Conservation (phyloP, 257 asterid species). For the Solanum rostratum region DNA sequence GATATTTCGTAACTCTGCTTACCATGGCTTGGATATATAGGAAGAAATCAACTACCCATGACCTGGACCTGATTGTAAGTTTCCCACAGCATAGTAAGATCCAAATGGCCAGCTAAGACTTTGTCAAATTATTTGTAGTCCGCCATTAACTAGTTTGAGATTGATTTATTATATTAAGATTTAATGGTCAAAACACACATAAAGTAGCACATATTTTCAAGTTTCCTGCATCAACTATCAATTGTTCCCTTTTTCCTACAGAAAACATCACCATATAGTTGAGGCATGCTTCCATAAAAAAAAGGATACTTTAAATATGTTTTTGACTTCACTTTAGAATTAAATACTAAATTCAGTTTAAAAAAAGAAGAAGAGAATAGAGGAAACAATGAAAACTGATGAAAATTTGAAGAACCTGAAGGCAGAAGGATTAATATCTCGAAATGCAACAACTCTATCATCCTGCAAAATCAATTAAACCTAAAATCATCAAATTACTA, state of each 20-base stretch:
- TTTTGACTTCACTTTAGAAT: not conserved
- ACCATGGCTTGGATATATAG: not conserved
- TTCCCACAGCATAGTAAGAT: not conserved
- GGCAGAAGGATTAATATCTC: conserved; percentile 71
- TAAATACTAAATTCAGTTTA: not conserved
- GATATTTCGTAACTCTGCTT: not conserved
- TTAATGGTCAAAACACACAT: not conserved
- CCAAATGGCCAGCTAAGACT: not conserved
- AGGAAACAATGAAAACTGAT: not conserved
- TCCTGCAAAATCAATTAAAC: conserved; percentile 33
- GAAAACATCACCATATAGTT: not conserved
- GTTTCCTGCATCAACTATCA: not conserved
- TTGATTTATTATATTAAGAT: not conserved
- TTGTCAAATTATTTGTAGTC: not conserved
- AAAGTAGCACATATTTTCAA: not conserved
- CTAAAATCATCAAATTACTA: not conserved
- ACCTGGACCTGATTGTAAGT: not conserved
- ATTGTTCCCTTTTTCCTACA: not conserved
- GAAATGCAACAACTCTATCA: conserved; percentile 61
- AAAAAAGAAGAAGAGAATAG: not conserved
- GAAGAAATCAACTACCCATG: not conserved
- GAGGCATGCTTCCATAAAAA: not conserved
- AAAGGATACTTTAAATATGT: not conserved
- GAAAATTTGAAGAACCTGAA: conserved; percentile 29
- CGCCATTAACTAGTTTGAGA: not conserved